These are phyloP conservation scores for Pyrenophora teres DNA, from an alignment of 2,329 filamentous ascomycete species.

Conservation along the genomic window DNA sequence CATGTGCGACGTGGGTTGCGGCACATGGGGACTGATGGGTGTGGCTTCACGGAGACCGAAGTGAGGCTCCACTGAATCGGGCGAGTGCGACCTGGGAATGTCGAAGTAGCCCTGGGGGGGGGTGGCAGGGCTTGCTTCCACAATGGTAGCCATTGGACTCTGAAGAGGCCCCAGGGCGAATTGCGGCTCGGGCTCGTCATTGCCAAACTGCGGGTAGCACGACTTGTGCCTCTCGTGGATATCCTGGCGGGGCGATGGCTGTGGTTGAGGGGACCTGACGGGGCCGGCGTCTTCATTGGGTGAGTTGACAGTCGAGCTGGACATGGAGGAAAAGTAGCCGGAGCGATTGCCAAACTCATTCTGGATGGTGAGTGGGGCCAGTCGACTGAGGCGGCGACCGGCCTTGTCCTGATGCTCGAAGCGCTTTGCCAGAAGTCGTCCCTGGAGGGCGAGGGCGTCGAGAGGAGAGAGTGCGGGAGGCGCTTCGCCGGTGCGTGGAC, in stretches of 20 bases:
- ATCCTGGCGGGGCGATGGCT: slow-evolving; percentile 36
- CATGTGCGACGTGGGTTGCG: slow-evolving; percentile 39
- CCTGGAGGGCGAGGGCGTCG: slow-evolving; percentile 93
- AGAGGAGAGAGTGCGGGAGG: slow-evolving; percentile 91
- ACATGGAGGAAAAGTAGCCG: slow-evolving; percentile 79
- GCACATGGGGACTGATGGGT: slow-evolving; percentile 45
- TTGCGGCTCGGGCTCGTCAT: slow-evolving; percentile 36
- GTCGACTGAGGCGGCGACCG: slow-evolving; percentile 79
- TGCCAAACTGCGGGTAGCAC: slow-evolving; percentile 43
- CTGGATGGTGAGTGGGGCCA: slow-evolving; percentile 81
- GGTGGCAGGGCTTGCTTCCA: slow-evolving; percentile 35
- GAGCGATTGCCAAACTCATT: slow-evolving; percentile 79
- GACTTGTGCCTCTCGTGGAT: slow-evolving; percentile 43
- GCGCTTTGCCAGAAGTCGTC: slow-evolving; percentile 82
- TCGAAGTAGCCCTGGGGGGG: slow-evolving; percentile 51
- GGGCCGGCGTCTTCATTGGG: slow-evolving; percentile 54
- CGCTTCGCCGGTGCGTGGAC: slow-evolving; percentile 60
- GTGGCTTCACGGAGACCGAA: slow-evolving; percentile 51
- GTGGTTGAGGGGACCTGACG: slow-evolving; percentile 30
- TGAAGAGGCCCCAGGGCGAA: slow-evolving; percentile 35
- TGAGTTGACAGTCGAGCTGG: slow-evolving; percentile 58
- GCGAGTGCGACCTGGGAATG: slow-evolving; percentile 52
- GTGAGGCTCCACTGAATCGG: slow-evolving; percentile 51
- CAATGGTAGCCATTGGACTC: slow-evolving; percentile 43
- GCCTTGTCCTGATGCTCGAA: slow-evolving; percentile 74